Percentiles rank a stretch among this genome's conserved stretches.
These are phyloP conservation scores for Lophiotrema nucula DNA, from an alignment of 495 filamentous ascomycete genomes.

Conservation along the genomic window DNA sequence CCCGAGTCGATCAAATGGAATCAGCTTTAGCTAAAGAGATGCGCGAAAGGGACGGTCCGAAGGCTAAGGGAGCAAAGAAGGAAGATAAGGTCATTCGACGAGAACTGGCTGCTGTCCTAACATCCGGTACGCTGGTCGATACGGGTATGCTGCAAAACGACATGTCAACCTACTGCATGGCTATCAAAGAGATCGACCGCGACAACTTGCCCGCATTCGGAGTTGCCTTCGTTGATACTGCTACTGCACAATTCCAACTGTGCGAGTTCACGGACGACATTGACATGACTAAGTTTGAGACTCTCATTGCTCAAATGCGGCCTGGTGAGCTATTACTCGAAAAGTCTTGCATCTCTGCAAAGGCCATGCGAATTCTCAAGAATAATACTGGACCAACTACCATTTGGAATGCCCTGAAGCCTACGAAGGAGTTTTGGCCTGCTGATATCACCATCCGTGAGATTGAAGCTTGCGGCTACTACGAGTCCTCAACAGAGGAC, in stretches of 20 bases:
- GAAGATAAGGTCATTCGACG: conserved; percentile 89
- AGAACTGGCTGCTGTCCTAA: conserved; percentile 88
- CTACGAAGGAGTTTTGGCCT: conserved; percentile 88
- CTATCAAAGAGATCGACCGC: conserved; percentile 83
- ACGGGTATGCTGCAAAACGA: conserved; percentile 97
- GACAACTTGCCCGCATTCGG: conserved; percentile 83
- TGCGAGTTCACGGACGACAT: conserved; percentile 89
- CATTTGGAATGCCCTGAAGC: conserved; percentile 91
- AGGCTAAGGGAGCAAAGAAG: conserved; percentile 56
- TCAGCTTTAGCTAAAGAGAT: conserved; percentile 96
- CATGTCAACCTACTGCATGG: conserved; percentile 94
- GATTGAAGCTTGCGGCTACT: conserved; percentile 79
- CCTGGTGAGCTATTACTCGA: conserved; percentile 90
- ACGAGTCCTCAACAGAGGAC: conserved; percentile 60
- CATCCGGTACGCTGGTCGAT: conserved; percentile 88
- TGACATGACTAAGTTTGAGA: conserved; percentile 97
- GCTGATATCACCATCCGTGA: conserved; percentile 78
- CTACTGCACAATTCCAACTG: conserved; percentile 91
- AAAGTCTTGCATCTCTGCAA: conserved; percentile 78
- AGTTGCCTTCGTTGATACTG: conserved; percentile 91
- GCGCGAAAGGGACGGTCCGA: conserved; percentile 71
- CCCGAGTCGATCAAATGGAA: conserved; percentile 93
- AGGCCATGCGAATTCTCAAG: conserved; percentile 89
- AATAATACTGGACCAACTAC: conserved; percentile 92
- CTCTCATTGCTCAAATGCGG: conserved; percentile 87